These are phyloP conservation scores for Colletotrichum camelliae DNA, from an alignment of 2,329 filamentous ascomycete genomes.

Conservation along the genomic window DNA sequence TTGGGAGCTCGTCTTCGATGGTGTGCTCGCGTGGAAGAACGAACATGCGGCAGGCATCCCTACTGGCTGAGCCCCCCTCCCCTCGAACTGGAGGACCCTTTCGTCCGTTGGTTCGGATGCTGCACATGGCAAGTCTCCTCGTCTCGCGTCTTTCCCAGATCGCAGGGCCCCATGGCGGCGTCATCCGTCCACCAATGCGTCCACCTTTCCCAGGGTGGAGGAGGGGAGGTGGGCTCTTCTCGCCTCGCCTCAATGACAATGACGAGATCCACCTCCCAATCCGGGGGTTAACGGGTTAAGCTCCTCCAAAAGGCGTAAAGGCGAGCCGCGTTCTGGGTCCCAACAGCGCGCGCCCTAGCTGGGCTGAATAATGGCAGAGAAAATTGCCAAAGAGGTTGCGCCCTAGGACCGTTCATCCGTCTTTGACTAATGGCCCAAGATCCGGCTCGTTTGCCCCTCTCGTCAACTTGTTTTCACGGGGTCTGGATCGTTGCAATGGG, in stretches of 20 bases:
- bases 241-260: background rate
- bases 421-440: slow-evolving; percentile 8
- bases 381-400: background rate
- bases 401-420: background rate
- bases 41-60: background rate
- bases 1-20: background rate
- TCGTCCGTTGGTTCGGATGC: background rate
- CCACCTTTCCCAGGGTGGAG: background rate
- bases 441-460: background rate
- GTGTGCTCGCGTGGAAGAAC: background rate
- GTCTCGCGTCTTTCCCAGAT: background rate
- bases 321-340: background rate
- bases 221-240: background rate
- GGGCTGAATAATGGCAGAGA: slow-evolving; percentile 14
- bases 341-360: background rate
- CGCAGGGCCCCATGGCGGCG: background rate
- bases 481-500: background rate
- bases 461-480: background rate
- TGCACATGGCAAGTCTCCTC: background rate
- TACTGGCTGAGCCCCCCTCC: background rate
- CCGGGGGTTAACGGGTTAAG: background rate
- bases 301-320: background rate
- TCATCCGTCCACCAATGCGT: background rate
- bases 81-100: background rate
- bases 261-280: slow-evolving; percentile 2